Base-by-base conservation (phyloP, 1,284 basidiomycete species). In the Gomphus bonarii region DNA sequence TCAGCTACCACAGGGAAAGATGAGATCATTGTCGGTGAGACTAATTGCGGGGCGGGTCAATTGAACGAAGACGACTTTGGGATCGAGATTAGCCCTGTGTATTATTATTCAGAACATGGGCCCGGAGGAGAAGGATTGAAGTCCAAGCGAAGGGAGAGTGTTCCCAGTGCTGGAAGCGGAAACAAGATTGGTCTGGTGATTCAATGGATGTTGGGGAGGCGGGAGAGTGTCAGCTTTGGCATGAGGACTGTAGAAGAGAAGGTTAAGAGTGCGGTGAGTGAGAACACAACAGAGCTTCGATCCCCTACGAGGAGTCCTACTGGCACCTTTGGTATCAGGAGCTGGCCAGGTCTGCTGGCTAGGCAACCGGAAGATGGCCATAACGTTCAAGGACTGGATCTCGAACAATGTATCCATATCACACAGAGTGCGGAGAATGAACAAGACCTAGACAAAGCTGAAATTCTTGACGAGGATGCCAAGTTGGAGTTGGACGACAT, bases 41-140 rank as follows among this genome's bases (percentile, higher is more conserved):
- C 16, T 9, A 31, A 33, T 10, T 25, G 14, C 6, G 25, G 25
- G 1, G 20, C 20, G 42, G 42, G 8, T 4, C 42, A 44, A n/a
- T 20, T 44, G 42, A 44, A 53, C 5, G 36, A 28, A 28, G 40
- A 43, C 9, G 57, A 46, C 22, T 46, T 36, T 33, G 46, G 48
- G n/a, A 52, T 51, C 30, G 50, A 35, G 16, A 36, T 50, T 9
- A 52, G 55, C 20, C 55, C 50, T 31, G 57, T 14, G 42, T 51
- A 51, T 40, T 46, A 58, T 43, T 31, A 44, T 38, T 20, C 28
- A 16, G 49, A 33, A 38, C 22, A 35, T 22, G 47, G 46, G n/a
- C 16, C 31, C 12, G 38, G 9, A 12, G 30, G 30, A 5, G 50
- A 28, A 20, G 31, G 36, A 28, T n/a, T 43, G 33, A 36, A 43